phyloP scores from a whole-genome alignment of 1,284 basidiomycete genomes.

The Pyrrhoderma lamaoense region DNA sequence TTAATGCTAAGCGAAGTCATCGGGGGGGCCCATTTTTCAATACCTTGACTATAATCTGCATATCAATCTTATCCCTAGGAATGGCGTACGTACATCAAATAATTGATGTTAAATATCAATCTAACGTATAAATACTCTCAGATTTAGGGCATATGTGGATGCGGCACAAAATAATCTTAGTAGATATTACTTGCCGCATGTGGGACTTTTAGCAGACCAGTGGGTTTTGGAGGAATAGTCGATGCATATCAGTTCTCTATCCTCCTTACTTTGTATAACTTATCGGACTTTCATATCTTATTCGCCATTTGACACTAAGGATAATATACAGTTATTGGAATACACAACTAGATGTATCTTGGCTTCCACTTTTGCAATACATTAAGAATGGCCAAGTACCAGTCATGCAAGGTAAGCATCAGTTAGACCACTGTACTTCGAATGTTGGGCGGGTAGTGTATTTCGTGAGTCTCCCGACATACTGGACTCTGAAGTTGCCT shows the following conservation, averaged over 20 bases:
- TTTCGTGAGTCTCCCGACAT: too few relatives aligned
- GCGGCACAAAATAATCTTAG: conserved; percentile 48
- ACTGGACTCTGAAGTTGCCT: too few relatives aligned
- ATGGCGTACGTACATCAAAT: conserved; percentile 46
- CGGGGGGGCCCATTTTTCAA: conserved; percentile 42
- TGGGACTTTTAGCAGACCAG: conserved; percentile 64
- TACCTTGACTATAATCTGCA: conserved; percentile 38
- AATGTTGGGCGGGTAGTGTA: too few relatives aligned
- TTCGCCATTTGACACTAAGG: neutral
- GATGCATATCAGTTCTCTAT: too few relatives aligned
- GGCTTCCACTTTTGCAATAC: too few relatives aligned
- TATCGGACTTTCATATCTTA: neutral
- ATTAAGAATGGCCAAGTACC: too few relatives aligned
- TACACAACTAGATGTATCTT: too few relatives aligned
- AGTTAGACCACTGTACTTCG: too few relatives aligned
- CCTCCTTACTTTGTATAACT: neutral
- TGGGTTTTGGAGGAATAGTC: conserved; percentile 66
- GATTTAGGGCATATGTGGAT: conserved; percentile 59
- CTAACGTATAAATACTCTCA: conserved; percentile 25
- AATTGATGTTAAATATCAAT: neutral
- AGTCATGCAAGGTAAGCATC: too few relatives aligned
- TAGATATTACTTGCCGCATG: conserved; percentile 57
- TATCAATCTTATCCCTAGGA: conserved; percentile 37
- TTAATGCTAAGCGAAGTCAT: conserved; percentile 53
- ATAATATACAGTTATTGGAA: too few relatives aligned